Percentiles rank a stretch among this genome's conserved stretches.
These are phyloP conservation scores for Brassica carinata DNA, from an alignment of 345 rosid genomes.

Conservation along the genomic window DNA sequence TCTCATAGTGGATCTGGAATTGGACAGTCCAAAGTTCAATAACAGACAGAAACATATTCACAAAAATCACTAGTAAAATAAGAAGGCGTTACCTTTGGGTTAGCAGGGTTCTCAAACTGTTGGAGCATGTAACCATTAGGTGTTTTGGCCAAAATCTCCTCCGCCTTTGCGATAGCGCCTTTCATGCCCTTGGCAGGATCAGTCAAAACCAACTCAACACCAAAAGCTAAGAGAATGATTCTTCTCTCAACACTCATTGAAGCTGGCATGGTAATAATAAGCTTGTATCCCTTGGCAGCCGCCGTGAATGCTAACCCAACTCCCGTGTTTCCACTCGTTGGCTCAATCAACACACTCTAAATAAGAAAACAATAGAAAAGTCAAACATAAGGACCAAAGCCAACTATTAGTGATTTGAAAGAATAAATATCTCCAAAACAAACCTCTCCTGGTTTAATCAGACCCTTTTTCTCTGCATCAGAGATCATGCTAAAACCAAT, in stretches of 20 bases:
- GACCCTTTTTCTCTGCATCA: constrained; percentile 81
- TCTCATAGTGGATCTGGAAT: constrained; percentile 76
- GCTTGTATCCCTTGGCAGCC: neutral
- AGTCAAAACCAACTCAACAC: neutral
- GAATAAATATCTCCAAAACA: neutral
- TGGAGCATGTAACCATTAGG: constrained; percentile 2
- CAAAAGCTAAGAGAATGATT: neutral
- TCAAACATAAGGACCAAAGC: neutral
- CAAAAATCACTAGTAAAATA: neutral
- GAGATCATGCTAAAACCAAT: constrained; percentile 89
- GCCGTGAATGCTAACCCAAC: constrained; percentile 1
- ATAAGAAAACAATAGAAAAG: neutral
- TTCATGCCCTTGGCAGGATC: neutral
- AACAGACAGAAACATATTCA: constrained; percentile 4
- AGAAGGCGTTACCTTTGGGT: neutral
- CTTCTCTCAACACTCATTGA: neutral
- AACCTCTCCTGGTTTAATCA: constrained; percentile 80
- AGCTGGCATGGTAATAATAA: neutral
- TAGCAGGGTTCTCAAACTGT: constrained; percentile 2
- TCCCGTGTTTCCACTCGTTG: neutral
- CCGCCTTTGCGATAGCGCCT: neutral
- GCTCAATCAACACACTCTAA: constrained; percentile 1
- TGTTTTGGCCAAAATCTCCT: neutral
- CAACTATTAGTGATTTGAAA: neutral
- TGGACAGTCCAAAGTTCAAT: constrained; percentile 4